phyloP scores from a whole-genome alignment of 2,329 filamentous ascomycete species.

The Clarireedia sp. region DNA sequence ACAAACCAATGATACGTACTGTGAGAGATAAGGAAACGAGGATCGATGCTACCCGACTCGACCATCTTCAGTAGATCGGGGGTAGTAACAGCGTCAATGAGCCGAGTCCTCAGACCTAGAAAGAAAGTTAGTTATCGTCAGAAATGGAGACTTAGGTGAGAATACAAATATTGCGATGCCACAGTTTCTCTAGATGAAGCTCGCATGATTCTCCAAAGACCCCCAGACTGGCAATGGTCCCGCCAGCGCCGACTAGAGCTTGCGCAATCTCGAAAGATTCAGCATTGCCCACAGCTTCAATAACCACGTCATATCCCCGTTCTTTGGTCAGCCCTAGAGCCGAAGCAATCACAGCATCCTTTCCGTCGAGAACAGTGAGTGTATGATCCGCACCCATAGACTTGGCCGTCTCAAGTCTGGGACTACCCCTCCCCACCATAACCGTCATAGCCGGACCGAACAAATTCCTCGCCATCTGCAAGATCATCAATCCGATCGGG shows the following conservation, averaged over 20 bases:
- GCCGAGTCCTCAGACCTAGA: not conserved
- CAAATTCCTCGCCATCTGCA: conserved; percentile 32
- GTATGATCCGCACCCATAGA: conserved; percentile 41
- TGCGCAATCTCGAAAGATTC: conserved; percentile 46
- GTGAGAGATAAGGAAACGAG: not conserved
- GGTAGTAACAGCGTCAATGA: not conserved
- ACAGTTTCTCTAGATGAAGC: conserved; percentile 44
- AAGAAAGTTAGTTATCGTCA: not conserved
- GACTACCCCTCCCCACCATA: conserved; percentile 42
- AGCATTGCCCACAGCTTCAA: conserved; percentile 48
- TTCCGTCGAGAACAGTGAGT: conserved; percentile 34
- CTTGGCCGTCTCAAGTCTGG: conserved; percentile 38
- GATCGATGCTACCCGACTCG: not conserved
- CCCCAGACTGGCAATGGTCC: conserved; percentile 47
- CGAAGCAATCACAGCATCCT: conserved; percentile 14
- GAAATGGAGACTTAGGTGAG: conserved; percentile 2
- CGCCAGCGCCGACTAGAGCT: conserved; percentile 43
- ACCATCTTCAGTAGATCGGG: not conserved
- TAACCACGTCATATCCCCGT: conserved; percentile 46
- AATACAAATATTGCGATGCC: conserved; percentile 45
- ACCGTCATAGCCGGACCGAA: conserved; percentile 45
- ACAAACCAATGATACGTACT: not conserved
- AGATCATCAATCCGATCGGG: conserved; percentile 36
- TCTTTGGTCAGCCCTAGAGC: conserved; percentile 33
- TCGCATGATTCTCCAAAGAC: conserved; percentile 45